phyloP scores from a whole-genome alignment of 768 basidiomycete species.

The Hypholoma sublateritium region DNA sequence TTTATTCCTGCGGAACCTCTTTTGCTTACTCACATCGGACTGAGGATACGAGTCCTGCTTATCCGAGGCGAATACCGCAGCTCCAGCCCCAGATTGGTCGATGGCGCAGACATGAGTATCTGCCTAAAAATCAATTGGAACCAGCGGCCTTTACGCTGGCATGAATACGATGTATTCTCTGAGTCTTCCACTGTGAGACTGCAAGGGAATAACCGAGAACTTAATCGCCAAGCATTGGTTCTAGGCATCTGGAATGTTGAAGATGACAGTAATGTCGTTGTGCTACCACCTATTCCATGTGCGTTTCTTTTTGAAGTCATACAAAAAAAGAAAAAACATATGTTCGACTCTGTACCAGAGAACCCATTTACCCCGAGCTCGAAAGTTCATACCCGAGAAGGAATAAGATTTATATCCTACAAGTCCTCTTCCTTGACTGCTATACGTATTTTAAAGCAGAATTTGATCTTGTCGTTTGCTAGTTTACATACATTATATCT shows the following conservation, averaged over 20 bases:
- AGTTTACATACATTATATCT: background rate
- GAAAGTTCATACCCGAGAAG: background rate
- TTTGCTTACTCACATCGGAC: background rate
- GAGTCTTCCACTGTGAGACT: background rate
- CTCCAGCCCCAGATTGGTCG: background rate
- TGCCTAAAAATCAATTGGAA: background rate
- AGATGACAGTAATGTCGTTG: background rate
- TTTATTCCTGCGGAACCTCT: background rate
- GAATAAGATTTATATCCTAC: background rate
- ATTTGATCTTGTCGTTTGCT: background rate
- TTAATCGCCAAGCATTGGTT: background rate
- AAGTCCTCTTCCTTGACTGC: background rate
- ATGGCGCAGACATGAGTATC: background rate
- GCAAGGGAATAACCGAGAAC: background rate
- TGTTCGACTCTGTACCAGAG: background rate
- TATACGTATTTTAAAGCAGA: background rate
- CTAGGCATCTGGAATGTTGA: background rate
- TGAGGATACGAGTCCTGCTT: background rate
- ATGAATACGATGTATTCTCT: background rate
- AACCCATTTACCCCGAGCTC: background rate
- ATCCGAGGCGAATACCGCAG: background rate
- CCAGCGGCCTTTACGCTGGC: background rate
- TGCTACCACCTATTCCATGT: background rate
- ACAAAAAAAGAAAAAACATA: background rate
- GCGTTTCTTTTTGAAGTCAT: background rate